Evolutionary conservation across 2,329 filamentous ascomycete genomes (phyloP).

Genomic region (Pestalotiopsis sp.): DNA sequence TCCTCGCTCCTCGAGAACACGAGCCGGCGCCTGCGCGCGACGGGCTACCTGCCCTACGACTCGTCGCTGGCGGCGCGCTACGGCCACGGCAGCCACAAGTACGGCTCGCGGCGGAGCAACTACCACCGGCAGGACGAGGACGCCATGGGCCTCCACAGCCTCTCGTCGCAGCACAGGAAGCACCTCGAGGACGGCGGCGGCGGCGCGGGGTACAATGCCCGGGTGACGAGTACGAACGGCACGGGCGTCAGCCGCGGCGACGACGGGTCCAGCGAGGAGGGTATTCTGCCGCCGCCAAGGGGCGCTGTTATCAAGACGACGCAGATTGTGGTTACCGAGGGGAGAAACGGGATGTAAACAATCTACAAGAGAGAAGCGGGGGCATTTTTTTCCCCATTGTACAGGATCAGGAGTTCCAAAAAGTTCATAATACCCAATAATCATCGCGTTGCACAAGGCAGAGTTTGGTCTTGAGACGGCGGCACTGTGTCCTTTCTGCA

Average conservation of each 20-base stretch:
- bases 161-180: not conserved
- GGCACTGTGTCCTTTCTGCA: no score
- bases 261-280: conserved; percentile 15
- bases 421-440: no score
- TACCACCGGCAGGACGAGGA: conserved; percentile 9
- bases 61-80: not conserved
- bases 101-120: not conserved
- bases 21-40: conserved; percentile 11
- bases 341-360: not conserved
- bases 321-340: conserved; percentile 10
- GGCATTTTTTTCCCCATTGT: no score
- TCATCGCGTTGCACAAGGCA: no score
- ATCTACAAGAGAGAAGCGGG: no score
- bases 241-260: conserved; percentile 1
- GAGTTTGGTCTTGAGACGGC: no score
- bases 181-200: not conserved
- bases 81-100: not conserved
- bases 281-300: conserved; percentile 11
- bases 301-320: conserved; percentile 11
- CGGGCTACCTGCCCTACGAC: conserved; percentile 7
- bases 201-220: not conserved
- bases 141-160: not conserved
- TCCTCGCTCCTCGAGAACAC: conserved; percentile 17
- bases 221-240: not conserved
- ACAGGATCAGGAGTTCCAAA: not conserved